These are phyloP conservation scores for Prunella vulgaris DNA, from an alignment of 257 asterid species.

Conservation along the genomic window DNA sequence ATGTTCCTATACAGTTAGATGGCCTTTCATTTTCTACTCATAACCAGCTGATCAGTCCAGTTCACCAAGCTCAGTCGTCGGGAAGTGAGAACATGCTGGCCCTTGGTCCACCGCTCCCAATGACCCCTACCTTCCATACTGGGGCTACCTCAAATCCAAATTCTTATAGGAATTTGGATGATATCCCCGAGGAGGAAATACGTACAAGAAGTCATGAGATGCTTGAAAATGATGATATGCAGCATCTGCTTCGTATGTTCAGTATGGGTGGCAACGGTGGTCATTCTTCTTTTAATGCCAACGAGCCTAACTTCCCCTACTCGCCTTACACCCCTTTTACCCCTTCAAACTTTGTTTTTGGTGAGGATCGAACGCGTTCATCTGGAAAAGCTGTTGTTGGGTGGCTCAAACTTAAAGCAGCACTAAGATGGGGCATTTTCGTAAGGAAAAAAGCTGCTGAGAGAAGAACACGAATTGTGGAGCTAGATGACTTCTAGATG, in stretches of 20 bases:
- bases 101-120: conserved; percentile 57
- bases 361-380: conserved; percentile 62
- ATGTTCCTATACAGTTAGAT: conserved; percentile 38
- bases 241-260: conserved; percentile 70
- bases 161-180: conserved; percentile 53
- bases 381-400: conserved; percentile 99
- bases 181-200: conserved; percentile 73
- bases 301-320: conserved; percentile 43
- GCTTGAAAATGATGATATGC: conserved; percentile 96
- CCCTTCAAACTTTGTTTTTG: conserved; percentile 45
- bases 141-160: conserved; percentile 48
- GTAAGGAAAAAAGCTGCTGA: conserved; percentile 93
- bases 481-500: conserved; percentile 60
- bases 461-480: conserved; percentile 82
- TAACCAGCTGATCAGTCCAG: conserved; percentile 38
- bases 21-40: conserved; percentile 44
- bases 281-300: conserved; percentile 37
- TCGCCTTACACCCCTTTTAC: conserved; percentile 48
- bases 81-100: conserved; percentile 48
- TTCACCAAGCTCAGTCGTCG: conserved; percentile 49
- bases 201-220: conserved; percentile 88
- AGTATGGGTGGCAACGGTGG: conserved; percentile 66
- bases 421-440: conserved; percentile 95
- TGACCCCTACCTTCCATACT: conserved; percentile 42
- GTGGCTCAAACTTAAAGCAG: conserved; percentile 96